phyloP scores from a whole-genome alignment of 2,329 filamentous ascomycete species.

The Pseudonectria buxi region DNA sequence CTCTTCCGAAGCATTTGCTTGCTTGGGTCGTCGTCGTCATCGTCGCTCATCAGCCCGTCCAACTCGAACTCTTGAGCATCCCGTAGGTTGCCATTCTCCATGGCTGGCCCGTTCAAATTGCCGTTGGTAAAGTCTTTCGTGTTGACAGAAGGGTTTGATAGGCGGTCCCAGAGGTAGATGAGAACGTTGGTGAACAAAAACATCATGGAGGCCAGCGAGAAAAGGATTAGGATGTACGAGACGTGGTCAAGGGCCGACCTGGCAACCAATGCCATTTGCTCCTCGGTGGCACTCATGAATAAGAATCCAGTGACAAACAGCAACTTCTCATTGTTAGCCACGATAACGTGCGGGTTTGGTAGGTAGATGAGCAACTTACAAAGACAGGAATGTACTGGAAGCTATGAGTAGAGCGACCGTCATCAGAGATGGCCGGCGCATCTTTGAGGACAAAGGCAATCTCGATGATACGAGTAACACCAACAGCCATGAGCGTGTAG shows the following conservation, averaged over 20 bases:
- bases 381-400: slow-evolving; percentile 50
- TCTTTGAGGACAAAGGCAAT: slow-evolving; percentile 83
- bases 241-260: slow-evolving; percentile 76
- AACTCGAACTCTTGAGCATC: slow-evolving; percentile 94
- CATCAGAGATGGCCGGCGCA: slow-evolving; percentile 54
- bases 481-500: slow-evolving; percentile 90
- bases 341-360: not conserved
- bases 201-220: slow-evolving; percentile 79
- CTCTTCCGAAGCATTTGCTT: slow-evolving; percentile 30
- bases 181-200: slow-evolving; percentile 91
- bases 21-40: slow-evolving; percentile 62
- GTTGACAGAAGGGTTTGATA: slow-evolving; percentile 30
- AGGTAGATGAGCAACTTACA: slow-evolving; percentile 36
- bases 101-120: slow-evolving; percentile 26
- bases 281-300: slow-evolving; percentile 96
- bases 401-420: slow-evolving; percentile 61
- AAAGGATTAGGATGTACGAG: slow-evolving; percentile 86
- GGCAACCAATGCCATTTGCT: slow-evolving; percentile 79
- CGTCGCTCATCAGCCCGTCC: slow-evolving; percentile 81
- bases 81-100: slow-evolving; percentile 52
- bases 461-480: slow-evolving; percentile 78
- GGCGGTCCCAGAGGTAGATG: slow-evolving; percentile 71
- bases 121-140: slow-evolving; percentile 33
- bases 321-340: slow-evolving; percentile 46
- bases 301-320: slow-evolving; percentile 89